These are phyloP conservation scores for Aureoboletus auriporus DNA, from an alignment of 768 basidiomycete species.

Conservation along the genomic window DNA sequence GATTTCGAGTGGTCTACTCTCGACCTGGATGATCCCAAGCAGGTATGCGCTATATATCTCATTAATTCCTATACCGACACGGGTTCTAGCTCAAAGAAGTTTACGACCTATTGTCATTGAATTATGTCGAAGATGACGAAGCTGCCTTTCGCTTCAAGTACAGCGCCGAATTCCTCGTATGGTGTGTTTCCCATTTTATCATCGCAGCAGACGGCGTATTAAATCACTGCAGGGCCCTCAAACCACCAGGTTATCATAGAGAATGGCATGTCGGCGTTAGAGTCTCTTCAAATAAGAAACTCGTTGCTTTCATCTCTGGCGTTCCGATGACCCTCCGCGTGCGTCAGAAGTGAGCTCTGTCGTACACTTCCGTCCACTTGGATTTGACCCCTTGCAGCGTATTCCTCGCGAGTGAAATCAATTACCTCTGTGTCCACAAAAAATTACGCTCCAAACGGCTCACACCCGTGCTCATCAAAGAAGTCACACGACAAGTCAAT, in stretches of 20 bases:
- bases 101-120: slow-evolving; percentile 83
- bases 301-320: slow-evolving; percentile 96
- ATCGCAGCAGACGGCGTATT: neutral
- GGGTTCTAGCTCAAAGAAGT: slow-evolving; percentile 75
- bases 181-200: slow-evolving; percentile 44
- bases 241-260: slow-evolving; percentile 86
- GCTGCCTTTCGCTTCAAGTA: slow-evolving; percentile 98
- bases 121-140: slow-evolving; percentile 96
- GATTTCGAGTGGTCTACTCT: slow-evolving; percentile 90
- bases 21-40: slow-evolving; percentile 70
- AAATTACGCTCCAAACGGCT: slow-evolving; percentile 93
- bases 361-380: neutral
- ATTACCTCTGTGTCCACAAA: slow-evolving; percentile 97
- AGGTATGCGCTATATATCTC: slow-evolving; percentile 43
- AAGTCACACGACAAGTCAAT: slow-evolving; percentile 90
- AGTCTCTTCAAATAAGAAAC: slow-evolving; percentile 83
- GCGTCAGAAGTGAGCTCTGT: slow-evolving; percentile 63
- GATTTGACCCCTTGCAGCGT: slow-evolving; percentile 39
- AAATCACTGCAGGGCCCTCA: slow-evolving; percentile 68
- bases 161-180: slow-evolving; percentile 88
- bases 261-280: slow-evolving; percentile 98
- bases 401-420: slow-evolving; percentile 84
- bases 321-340: slow-evolving; percentile 86
- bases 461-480: slow-evolving; percentile 95
- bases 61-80: slow-evolving; percentile 1